phyloP scores from a whole-genome alignment of 192 early-diverging fungal genomes.

The Entomortierella parvispora region DNA sequence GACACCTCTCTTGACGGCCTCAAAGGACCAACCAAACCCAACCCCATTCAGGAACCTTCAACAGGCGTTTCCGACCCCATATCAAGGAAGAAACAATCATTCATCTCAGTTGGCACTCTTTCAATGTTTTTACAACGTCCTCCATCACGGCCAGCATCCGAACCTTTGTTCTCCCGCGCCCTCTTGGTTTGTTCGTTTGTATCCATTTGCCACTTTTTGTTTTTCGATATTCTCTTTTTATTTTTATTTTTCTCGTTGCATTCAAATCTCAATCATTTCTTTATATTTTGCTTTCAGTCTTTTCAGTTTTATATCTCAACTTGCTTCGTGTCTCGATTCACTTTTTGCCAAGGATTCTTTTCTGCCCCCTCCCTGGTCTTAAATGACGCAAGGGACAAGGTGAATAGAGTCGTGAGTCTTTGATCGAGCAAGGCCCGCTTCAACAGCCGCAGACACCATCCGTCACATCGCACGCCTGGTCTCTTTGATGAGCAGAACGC shows the following conservation, averaged over 20 bases:
- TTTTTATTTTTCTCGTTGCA: neutral
- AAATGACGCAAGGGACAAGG: neutral
- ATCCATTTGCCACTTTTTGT: neutral
- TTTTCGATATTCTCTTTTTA: constrained; percentile 5
- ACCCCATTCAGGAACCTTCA: constrained; percentile 45
- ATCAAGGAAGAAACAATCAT: constrained; percentile 21
- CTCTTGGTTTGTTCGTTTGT: neutral
- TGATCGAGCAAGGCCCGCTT: constrained; percentile 48
- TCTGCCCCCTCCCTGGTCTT: constrained; percentile 10
- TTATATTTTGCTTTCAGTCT: constrained; percentile 18
- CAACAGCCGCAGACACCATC: constrained; percentile 52
- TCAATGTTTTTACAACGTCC: constrained; percentile 10
- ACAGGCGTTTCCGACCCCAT: constrained; percentile 37
- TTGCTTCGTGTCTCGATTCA: constrained; percentile 3
- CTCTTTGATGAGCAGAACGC: constrained; percentile 48
- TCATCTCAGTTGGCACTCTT: constrained; percentile 14
- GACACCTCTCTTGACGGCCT: constrained; percentile 3
- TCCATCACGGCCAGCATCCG: neutral
- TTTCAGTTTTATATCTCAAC: constrained; percentile 7
- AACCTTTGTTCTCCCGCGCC: neutral
- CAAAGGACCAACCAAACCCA: constrained; percentile 27
- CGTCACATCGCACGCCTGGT: constrained; percentile 42
- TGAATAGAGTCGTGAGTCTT: constrained; percentile 19
- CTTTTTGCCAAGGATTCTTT: constrained; percentile 1
- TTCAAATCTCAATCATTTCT: constrained; percentile 5